phyloP scores from a whole-genome alignment of 805 yeast genomes.

The Priceomyces castillae region DNA sequence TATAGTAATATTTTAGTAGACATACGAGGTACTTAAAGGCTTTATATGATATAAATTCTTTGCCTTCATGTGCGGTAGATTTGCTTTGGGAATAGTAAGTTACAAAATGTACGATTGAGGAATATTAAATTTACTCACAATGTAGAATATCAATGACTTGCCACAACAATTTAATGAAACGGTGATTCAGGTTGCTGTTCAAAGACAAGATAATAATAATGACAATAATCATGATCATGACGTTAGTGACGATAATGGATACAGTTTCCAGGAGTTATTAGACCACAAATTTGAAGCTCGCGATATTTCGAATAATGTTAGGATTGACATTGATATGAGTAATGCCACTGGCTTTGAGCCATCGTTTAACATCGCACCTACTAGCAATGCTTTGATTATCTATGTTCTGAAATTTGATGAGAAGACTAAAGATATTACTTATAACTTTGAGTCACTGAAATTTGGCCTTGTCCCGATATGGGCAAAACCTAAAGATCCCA shows the following conservation, averaged over 20 bases:
- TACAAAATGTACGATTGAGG: background rate
- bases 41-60: background rate
- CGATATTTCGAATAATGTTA: background rate
- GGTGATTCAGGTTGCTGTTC: slow-evolving; percentile 9
- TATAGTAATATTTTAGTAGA: too few relatives aligned
- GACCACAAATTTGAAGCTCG: background rate
- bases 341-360: slow-evolving; percentile 18
- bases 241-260: slow-evolving; percentile 8
- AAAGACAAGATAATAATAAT: slow-evolving; percentile 1
- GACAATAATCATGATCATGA: background rate
- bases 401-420: slow-evolving; percentile 13
- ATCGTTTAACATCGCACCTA: slow-evolving; percentile 64
- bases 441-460: slow-evolving; percentile 52
- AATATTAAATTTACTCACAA: slow-evolving; percentile 3
- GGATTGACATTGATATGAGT: background rate
- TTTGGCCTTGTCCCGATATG: slow-evolving; percentile 81
- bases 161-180: slow-evolving; percentile 27
- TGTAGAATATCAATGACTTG: slow-evolving; percentile 24
- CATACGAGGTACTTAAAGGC: too few relatives aligned
- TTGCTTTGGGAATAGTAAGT: slow-evolving; percentile 47
- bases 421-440: slow-evolving; percentile 12
- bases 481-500: slow-evolving; percentile 45
- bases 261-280: slow-evolving; percentile 9
- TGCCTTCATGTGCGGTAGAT: slow-evolving; percentile 72
- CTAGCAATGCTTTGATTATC: slow-evolving; percentile 46